phyloP scores from a whole-genome alignment of 2,329 filamentous ascomycete genomes.

The Emericellopsis atlantica region DNA sequence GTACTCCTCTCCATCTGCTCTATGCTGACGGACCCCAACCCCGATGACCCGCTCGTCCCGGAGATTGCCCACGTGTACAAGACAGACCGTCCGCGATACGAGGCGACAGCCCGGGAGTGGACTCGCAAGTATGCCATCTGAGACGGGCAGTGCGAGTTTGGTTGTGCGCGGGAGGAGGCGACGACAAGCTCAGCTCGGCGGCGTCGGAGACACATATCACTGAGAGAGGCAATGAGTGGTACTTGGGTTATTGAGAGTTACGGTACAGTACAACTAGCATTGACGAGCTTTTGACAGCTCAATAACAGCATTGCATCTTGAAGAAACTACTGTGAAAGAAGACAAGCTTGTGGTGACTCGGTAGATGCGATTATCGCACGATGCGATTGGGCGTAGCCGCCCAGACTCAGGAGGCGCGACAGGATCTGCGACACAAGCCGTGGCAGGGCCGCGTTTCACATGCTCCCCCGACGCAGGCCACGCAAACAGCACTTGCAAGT shows the following conservation, averaged over 20 bases:
- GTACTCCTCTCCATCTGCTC: constrained; percentile 98
- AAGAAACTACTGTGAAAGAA: background rate
- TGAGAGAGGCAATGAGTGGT: background rate
- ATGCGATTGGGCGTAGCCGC: background rate
- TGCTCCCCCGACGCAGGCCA: background rate
- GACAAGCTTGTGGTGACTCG: too few relatives aligned
- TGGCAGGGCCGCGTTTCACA: background rate
- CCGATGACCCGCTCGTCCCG: constrained; percentile 94
- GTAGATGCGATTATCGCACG: too few relatives aligned
- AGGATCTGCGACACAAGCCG: background rate
- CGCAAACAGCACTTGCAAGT: background rate
- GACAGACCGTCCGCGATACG: constrained; percentile 91
- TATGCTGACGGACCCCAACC: constrained; percentile 99
- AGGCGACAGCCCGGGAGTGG: constrained; percentile 95
- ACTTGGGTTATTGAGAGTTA: constrained; percentile 2
- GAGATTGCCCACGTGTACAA: constrained; percentile 99
- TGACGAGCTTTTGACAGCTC: constrained; percentile 2
- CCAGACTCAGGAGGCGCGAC: background rate
- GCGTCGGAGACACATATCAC: background rate
- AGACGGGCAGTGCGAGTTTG: constrained; percentile 3
- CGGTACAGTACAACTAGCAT: constrained; percentile 1
- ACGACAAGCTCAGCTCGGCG: background rate
- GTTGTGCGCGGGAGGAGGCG: background rate
- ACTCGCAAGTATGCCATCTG: constrained; percentile 98
- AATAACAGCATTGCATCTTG: constrained; percentile 3